phyloP scores from a whole-genome alignment of 2,329 filamentous ascomycete genomes.

The Talaromyces sp. region DNA sequence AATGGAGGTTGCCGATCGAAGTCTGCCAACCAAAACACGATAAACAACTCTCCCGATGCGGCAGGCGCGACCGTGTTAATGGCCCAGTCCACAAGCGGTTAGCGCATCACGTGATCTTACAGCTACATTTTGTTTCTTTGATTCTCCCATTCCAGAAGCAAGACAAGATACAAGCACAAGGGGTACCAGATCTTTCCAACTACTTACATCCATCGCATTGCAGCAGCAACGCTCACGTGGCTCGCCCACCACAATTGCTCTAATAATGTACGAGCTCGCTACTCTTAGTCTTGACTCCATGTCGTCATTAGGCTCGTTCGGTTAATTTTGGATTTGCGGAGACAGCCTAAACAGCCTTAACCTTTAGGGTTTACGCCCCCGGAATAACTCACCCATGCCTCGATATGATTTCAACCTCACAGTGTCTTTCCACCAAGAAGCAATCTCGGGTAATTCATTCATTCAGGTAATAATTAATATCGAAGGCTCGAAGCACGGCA shows the following conservation, averaged over 20 bases:
- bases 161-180: neutral
- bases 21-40: slow-evolving; percentile 11
- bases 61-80: slow-evolving; percentile 25
- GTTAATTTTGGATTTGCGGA: slow-evolving; percentile 6
- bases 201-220: neutral
- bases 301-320: slow-evolving; percentile 9
- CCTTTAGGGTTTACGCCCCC: neutral
- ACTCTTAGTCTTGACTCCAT: neutral
- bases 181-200: neutral
- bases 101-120: slow-evolving; percentile 8
- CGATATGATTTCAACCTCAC: neutral
- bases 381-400: neutral
- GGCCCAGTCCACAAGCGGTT: slow-evolving; percentile 1
- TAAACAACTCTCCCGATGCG: slow-evolving; percentile 42
- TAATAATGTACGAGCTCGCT: neutral
- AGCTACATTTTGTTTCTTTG: neutral
- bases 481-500: neutral
- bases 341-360: neutral
- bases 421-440: neutral
- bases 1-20: neutral
- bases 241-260: slow-evolving; percentile 4
- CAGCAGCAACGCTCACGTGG: slow-evolving; percentile 6
- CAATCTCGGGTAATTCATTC: slow-evolving; percentile 1
- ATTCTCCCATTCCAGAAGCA: neutral
- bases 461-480: neutral